A percentile compares a stretch with the other conserved stretches of the same genome.
phyloP scores from a whole-genome alignment of 306 rosid species.

The Medicago arabica region DNA sequence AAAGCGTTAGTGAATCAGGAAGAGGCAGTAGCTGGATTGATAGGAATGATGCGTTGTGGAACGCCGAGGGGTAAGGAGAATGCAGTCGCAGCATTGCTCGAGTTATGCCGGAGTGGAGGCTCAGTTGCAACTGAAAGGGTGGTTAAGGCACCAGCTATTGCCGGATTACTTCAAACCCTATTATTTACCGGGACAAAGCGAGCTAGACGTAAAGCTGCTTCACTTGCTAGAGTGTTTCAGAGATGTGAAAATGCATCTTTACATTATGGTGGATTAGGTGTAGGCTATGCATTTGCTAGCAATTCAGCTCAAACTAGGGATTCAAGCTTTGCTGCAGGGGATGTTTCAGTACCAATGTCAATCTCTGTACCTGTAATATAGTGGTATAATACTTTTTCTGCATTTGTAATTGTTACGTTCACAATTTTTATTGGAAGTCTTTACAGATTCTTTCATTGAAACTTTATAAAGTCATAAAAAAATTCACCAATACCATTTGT shows the following conservation, averaged over 20 bases:
- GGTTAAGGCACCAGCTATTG: slow-evolving; percentile 81
- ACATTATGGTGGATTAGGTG: slow-evolving; percentile 84
- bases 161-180: slow-evolving; percentile 80
- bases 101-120: slow-evolving; percentile 92
- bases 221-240: slow-evolving; percentile 90
- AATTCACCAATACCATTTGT: slow-evolving; percentile 60
- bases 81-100: slow-evolving; percentile 94
- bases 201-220: slow-evolving; percentile 96
- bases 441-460: slow-evolving; percentile 91
- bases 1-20: slow-evolving; percentile 76
- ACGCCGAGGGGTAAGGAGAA: slow-evolving; percentile 93
- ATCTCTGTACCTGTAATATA: slow-evolving; percentile 87
- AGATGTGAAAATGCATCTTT: slow-evolving; percentile 67
- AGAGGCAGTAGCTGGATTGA: slow-evolving; percentile 70
- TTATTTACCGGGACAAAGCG: slow-evolving; percentile 90
- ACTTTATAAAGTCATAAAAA: slow-evolving; percentile 54
- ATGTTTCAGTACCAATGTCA: slow-evolving; percentile 80
- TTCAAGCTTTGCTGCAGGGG: slow-evolving; percentile 65
- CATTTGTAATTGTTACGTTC: slow-evolving; percentile 40
- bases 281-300: slow-evolving; percentile 74
- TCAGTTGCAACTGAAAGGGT: slow-evolving; percentile 80
- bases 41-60: slow-evolving; percentile 89
- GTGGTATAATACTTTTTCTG: slow-evolving; percentile 46
- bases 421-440: slow-evolving; percentile 67
- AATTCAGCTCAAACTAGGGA: slow-evolving; percentile 76